phyloP scores from a whole-genome alignment of 2,329 filamentous ascomycete species.

The Colletotrichum spaethianum region DNA sequence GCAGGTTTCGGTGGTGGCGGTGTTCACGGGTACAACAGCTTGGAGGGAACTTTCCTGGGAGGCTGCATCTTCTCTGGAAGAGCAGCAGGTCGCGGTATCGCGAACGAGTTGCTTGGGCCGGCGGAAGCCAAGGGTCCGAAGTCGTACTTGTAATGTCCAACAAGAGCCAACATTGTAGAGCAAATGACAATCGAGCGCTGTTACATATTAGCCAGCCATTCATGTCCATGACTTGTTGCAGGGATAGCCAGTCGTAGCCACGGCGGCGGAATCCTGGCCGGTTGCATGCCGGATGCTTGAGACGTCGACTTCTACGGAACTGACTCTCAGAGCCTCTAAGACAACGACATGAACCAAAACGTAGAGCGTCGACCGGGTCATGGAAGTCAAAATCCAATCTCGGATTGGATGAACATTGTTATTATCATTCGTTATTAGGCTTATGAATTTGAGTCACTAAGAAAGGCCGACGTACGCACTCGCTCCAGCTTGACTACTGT shows the following conservation, averaged over 20 bases:
- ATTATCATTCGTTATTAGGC: neutral
- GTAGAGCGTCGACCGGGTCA: neutral
- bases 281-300: neutral
- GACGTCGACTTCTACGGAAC: neutral
- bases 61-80: constrained; percentile 75
- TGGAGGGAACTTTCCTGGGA: constrained; percentile 74
- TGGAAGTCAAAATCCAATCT: neutral
- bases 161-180: neutral
- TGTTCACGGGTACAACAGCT: constrained; percentile 73
- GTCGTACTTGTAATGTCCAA: constrained; percentile 1
- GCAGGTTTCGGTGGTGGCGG: constrained; percentile 75
- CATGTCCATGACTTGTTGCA: neutral
- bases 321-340: neutral
- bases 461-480: constrained; percentile 19
- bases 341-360: neutral
- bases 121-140: constrained; percentile 24
- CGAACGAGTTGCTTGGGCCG: constrained; percentile 56
- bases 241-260: neutral
- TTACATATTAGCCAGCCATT: too few species aligned
- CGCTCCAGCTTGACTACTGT: constrained; percentile 34
- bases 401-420: neutral
- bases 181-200: neutral
- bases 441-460: neutral
- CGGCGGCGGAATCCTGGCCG: neutral
- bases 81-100: constrained; percentile 69